Percentiles rank a stretch among this genome's conserved stretches.
phyloP scores from a whole-genome alignment of 495 filamentous ascomycete genomes.

The Podospora appendiculata region DNA sequence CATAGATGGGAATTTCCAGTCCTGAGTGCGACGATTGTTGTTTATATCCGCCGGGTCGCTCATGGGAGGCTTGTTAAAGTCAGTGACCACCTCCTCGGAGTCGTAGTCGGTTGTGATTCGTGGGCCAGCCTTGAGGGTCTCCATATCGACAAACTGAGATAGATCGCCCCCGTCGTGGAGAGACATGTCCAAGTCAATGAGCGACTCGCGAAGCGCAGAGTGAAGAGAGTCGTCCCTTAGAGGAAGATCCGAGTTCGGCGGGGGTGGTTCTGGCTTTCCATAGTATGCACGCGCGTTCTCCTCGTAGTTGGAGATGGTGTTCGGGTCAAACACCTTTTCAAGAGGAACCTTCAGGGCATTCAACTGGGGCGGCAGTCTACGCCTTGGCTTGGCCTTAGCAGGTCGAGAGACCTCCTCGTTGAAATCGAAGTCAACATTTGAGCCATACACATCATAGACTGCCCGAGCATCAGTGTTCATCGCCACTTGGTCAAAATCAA shows the following conservation, averaged over 20 bases:
- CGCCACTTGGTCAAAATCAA: constrained; percentile 65
- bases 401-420: constrained; percentile 33
- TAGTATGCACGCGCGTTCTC: constrained; percentile 47
- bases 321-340: constrained; percentile 50
- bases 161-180: constrained; percentile 37
- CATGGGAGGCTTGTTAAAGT: constrained; percentile 39
- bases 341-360: constrained; percentile 40
- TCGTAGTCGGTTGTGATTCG: constrained; percentile 36
- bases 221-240: constrained; percentile 44
- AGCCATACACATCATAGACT: constrained; percentile 44
- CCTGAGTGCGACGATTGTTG: constrained; percentile 44
- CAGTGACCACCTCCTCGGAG: constrained; percentile 25
- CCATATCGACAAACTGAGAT: constrained; percentile 50
- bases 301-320: constrained; percentile 49
- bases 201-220: constrained; percentile 41
- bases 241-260: constrained; percentile 43
- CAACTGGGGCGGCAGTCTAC: constrained; percentile 44
- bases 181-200: constrained; percentile 51
- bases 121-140: constrained; percentile 47
- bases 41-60: constrained; percentile 43
- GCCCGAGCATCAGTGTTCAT: constrained; percentile 38
- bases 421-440: constrained; percentile 37
- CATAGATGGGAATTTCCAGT: constrained; percentile 56
- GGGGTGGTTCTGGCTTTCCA: constrained; percentile 27
- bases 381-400: constrained; percentile 31